These are phyloP conservation scores for Candida germanica DNA, from an alignment of 805 yeast genomes.

Conservation along the genomic window DNA sequence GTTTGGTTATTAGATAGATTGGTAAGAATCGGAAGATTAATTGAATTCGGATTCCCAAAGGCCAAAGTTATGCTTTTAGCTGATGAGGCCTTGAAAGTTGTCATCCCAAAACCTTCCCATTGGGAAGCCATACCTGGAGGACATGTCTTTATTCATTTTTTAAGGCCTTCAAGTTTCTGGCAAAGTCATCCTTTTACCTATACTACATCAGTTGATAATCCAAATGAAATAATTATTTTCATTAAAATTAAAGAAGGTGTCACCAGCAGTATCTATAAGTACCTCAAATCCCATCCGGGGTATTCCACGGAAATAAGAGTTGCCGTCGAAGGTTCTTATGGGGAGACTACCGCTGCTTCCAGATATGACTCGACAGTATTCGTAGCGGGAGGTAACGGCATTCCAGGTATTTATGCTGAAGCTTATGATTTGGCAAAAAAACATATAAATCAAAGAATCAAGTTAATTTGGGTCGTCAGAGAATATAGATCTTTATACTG, in stretches of 20 bases:
- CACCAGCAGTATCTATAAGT: slow-evolving; percentile 20
- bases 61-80: slow-evolving; percentile 44
- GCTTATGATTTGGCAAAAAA: slow-evolving; percentile 18
- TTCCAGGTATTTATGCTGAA: slow-evolving; percentile 40
- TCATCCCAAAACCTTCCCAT: slow-evolving; percentile 48
- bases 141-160: slow-evolving; percentile 55
- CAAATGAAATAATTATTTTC: slow-evolving; percentile 25
- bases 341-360: slow-evolving; percentile 31
- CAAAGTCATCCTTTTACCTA: slow-evolving; percentile 69
- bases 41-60: slow-evolving; percentile 57
- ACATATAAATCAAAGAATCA: slow-evolving; percentile 17
- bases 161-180: slow-evolving; percentile 48
- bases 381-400: slow-evolving; percentile 42
- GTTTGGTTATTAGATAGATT: slow-evolving; percentile 72
- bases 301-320: slow-evolving; percentile 23
- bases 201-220: slow-evolving; percentile 17
- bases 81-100: slow-evolving; percentile 47
- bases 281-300: slow-evolving; percentile 18
- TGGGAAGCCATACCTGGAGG: slow-evolving; percentile 63
- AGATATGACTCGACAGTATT: slow-evolving; percentile 28
- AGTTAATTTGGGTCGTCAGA: slow-evolving; percentile 64
- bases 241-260: slow-evolving; percentile 35
- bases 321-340: slow-evolving; percentile 39
- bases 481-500: slow-evolving; percentile 49
- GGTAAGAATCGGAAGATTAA: slow-evolving; percentile 51